These are phyloP conservation scores for Misopates orontium DNA, from an alignment of 257 asterid species.

Conservation along the genomic window DNA sequence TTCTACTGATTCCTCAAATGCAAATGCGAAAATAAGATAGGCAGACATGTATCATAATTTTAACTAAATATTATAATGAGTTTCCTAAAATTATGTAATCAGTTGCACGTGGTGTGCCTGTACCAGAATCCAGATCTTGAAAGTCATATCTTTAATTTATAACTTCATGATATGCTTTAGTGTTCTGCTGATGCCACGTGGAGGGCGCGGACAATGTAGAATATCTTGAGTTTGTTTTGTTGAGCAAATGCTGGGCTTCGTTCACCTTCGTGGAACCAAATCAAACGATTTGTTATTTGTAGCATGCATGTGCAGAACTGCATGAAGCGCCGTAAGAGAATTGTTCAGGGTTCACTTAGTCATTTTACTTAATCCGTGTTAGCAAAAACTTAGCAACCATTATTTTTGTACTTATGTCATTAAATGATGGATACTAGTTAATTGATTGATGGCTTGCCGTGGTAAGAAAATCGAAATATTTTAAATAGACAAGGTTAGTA, in stretches of 20 bases:
- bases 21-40: too few relatives aligned
- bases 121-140: constrained; percentile 49
- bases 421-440: too few relatives aligned
- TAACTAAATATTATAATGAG: not conserved
- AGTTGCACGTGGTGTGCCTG: constrained; percentile 51
- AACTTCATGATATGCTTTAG: not conserved
- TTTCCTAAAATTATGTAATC: constrained; percentile 21
- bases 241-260: constrained; percentile 21
- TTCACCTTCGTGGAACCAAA: constrained; percentile 30
- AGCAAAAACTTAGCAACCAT: too few relatives aligned
- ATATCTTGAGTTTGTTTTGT: constrained; percentile 16
- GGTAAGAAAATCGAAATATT: too few relatives aligned
- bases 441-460: too few relatives aligned
- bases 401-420: not conserved
- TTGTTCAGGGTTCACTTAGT: not conserved
- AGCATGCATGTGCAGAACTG: constrained; percentile 21
- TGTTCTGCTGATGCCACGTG: constrained; percentile 22
- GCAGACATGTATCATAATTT: not conserved
- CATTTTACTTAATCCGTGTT: not conserved
- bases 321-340: not conserved
- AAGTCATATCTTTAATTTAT: not conserved
- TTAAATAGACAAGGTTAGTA: too few relatives aligned
- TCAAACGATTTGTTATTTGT: not conserved
- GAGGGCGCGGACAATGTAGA: not conserved
- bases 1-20: too few relatives aligned